Conservation (phyloP, 257 asterid species). For the Handroanthus guayacan region DNA sequence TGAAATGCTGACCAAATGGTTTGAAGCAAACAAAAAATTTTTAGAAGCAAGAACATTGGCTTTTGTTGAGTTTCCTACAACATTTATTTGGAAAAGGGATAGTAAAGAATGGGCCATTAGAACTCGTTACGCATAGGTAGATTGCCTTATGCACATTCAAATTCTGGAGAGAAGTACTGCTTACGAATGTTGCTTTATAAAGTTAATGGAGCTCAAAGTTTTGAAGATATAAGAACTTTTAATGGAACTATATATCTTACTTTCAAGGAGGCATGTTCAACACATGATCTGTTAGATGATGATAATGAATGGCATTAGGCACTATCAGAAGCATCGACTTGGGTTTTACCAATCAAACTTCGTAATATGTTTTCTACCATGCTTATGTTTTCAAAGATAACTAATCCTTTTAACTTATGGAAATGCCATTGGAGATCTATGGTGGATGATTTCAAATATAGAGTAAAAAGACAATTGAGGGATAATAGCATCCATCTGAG, state of each 20-base stretch:
- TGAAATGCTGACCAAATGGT: slow-evolving; percentile 18
- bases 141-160: background rate
- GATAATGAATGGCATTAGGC: slow-evolving; percentile 8
- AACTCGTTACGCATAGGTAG: background rate
- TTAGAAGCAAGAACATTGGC: background rate
- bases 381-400: too few species aligned
- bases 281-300: background rate
- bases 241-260: background rate
- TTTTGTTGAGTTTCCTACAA: too few species aligned
- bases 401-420: too few species aligned
- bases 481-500: background rate
- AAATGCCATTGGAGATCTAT: background rate
- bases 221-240: slow-evolving; percentile 22
- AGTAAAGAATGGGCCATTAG: too few species aligned
- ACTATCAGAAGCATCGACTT: slow-evolving; percentile 14
- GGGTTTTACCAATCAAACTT: background rate
- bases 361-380: too few species aligned
- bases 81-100: too few species aligned
- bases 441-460: background rate
- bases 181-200: background rate
- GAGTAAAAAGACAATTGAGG: background rate
- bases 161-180: background rate
- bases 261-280: background rate
- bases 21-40: slow-evolving; percentile 8
- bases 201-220: slow-evolving; percentile 6